These are phyloP conservation scores for Solanum dulcamara DNA, from an alignment of 257 asterid species.

Conservation along the genomic window DNA sequence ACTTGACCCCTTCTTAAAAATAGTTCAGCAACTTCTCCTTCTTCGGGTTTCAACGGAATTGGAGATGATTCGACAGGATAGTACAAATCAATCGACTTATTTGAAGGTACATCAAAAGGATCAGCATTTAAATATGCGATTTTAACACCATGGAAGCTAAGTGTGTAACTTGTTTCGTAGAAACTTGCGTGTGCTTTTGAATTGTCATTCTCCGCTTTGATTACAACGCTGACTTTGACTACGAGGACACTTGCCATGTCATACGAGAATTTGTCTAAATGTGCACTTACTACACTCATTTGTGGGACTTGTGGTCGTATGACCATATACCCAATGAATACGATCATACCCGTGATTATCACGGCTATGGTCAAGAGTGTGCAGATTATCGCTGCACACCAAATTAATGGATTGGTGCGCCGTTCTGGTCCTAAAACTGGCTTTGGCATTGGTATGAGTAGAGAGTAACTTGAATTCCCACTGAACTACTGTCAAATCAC, in stretches of 20 bases:
- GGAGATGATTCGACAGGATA: conserved; percentile 40
- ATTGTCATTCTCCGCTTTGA: conserved; percentile 53
- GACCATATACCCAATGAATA: conserved; percentile 50
- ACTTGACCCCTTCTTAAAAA: conserved; percentile 14
- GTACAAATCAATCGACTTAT: conserved; percentile 28
- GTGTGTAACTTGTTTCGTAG: conserved; percentile 24
- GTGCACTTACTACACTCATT: conserved; percentile 34
- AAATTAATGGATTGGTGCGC: conserved; percentile 54
- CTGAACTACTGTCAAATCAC: not conserved
- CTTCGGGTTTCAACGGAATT: conserved; percentile 44
- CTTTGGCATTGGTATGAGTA: conserved; percentile 38
- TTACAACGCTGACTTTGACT: conserved; percentile 29
- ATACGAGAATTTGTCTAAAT: conserved; percentile 43
- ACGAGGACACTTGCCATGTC: conserved; percentile 44
- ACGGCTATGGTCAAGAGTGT: conserved; percentile 46
- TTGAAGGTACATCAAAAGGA: conserved; percentile 31
- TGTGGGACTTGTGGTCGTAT: conserved; percentile 61
- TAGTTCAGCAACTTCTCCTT: conserved; percentile 24
- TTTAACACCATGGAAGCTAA: conserved; percentile 33
- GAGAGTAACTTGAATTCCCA: not conserved
- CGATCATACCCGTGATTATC: conserved; percentile 46
- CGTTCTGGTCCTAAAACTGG: conserved; percentile 18
- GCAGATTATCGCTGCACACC: conserved; percentile 63
- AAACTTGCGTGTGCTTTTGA: conserved; percentile 41
- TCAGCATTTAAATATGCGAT: conserved; percentile 29